Base-by-base conservation (phyloP, 371 early-diverging fungal genomes). In the Apophysomyces variabilis region DNA sequence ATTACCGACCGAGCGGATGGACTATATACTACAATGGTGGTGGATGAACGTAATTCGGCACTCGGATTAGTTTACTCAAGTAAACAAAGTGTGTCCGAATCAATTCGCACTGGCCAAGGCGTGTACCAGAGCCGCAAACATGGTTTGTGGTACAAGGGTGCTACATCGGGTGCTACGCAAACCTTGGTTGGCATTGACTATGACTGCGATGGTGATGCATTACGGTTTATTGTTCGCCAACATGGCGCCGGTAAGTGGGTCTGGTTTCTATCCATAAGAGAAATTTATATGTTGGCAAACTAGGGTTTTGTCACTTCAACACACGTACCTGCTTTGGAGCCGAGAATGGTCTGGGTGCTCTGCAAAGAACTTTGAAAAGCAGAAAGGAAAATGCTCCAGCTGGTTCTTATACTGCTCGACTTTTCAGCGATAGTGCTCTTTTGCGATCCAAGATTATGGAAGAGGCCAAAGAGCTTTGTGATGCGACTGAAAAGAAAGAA, bases 91-190 rank as follows among this genome's bases (percentile, higher is more conserved):
- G 85, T 99, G 11, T 76, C 85, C 4, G 95, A 96, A 60, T 88
- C 96, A 2, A 69, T 99, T 61, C 84, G 85, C 38, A 85, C 88
- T 0, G 87, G 90, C 5, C 80, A 87, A 62, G 99, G 99, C 36
- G 96, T 97, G 12, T 99, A 97, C 84, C 92, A 94, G 73, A 93
- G 93, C 43, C 88, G 99, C 63, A 84, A 77, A n/a, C 84, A 93
- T 58, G 97, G 96, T 8, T 81, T 99, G 9, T 99, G 99, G 99
- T 87, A 93, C 75, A 99, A 99, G 82, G 99, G 99, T 5, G 81
- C 87, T 38, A 93, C 96, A 1, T 96, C 96, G 0, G 98, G 97
- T 44, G 92, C 96, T 14, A 92, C 93, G 7, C 99, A 99, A 77
- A 78, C 87, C 13, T 80, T 99, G 58, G 66, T 89, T 43, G 83